Conservation (phyloP, 2,329 filamentous ascomycete species). For the Helminthosporium solani region DNA sequence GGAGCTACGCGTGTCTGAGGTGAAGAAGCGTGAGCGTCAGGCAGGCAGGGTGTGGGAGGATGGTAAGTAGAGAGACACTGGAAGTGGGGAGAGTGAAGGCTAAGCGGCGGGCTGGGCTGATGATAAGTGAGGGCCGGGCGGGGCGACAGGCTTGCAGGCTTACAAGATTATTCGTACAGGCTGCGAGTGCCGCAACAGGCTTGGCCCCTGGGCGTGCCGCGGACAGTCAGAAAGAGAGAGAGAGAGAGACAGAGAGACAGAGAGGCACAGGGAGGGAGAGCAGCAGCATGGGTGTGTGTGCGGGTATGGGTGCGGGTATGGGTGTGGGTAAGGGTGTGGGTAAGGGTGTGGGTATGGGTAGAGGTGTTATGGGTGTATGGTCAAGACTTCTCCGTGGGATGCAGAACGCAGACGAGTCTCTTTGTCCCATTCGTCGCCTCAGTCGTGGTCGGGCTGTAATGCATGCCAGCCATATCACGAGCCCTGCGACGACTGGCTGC, state of each 20-base stretch:
- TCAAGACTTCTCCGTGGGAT: constrained; percentile 29
- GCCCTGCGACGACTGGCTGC: constrained; percentile 26
- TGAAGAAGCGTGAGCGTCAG: no score
- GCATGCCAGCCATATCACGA: constrained; percentile 26
- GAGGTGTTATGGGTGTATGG: constrained; percentile 1
- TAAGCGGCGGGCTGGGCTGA: constrained; percentile 21
- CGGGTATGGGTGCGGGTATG: no score
- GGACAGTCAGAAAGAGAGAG: no score
- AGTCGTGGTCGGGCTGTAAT: constrained; percentile 35
- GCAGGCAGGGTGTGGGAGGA: no score
- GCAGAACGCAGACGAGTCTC: constrained; percentile 17
- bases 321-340: background rate
- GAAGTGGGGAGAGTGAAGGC: constrained; percentile 25
- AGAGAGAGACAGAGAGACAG: no score
- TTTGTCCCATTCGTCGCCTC: constrained; percentile 38
- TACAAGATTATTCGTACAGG: no score
- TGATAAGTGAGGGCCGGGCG: constrained; percentile 20
- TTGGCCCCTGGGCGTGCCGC: no score
- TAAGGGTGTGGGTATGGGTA: constrained; percentile 4
- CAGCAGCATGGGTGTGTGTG: no score
- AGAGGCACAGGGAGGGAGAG: no score
- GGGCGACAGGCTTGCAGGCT: no score
- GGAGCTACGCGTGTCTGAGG: constrained; percentile 9
- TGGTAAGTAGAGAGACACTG: constrained; percentile 15
- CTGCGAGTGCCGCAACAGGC: background rate